Conservation (phyloP, 2,329 filamentous ascomycete genomes). For the Penicillium polonicum region DNA sequence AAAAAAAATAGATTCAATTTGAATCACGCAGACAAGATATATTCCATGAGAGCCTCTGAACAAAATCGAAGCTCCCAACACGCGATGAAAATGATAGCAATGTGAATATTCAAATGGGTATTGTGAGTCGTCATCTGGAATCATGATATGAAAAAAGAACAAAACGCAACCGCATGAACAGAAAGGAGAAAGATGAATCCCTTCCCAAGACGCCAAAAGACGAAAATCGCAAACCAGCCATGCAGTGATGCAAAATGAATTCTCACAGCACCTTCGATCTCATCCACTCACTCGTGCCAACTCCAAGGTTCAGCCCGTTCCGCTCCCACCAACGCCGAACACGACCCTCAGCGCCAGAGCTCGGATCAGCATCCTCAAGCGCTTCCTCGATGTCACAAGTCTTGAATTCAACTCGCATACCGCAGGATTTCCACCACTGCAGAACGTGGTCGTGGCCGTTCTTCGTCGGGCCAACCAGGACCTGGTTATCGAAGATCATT, state of each 20-base stretch:
- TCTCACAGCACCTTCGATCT: slow-evolving; percentile 68
- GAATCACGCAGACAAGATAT: slow-evolving; percentile 5
- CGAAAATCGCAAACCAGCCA: slow-evolving; percentile 3
- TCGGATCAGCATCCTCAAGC: slow-evolving; percentile 71
- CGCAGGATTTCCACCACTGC: slow-evolving; percentile 82
- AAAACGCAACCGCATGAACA: slow-evolving; percentile 3
- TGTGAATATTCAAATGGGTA: slow-evolving; percentile 25
- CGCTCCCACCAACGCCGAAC: slow-evolving; percentile 85
- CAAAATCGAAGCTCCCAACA: neutral
- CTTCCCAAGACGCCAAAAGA: slow-evolving; percentile 1
- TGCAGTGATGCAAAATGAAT: slow-evolving; percentile 2
- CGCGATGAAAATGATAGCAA: slow-evolving; percentile 11
- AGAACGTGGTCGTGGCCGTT: slow-evolving; percentile 80
- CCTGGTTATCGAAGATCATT: slow-evolving; percentile 78
- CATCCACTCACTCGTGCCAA: slow-evolving; percentile 88
- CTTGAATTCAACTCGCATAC: slow-evolving; percentile 82
- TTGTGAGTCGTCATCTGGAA: slow-evolving; percentile 19
- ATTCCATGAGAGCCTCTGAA: neutral
- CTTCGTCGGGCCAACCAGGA: slow-evolving; percentile 82
- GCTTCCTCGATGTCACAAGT: slow-evolving; percentile 96
- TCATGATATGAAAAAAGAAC: slow-evolving; percentile 13
- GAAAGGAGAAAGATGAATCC: neutral
- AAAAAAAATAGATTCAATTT: neutral
- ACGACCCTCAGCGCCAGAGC: slow-evolving; percentile 66
- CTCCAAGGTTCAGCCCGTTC: slow-evolving; percentile 76